These are phyloP conservation scores for Lactarius tabidus DNA, from an alignment of 768 basidiomycete genomes.

Conservation along the genomic window DNA sequence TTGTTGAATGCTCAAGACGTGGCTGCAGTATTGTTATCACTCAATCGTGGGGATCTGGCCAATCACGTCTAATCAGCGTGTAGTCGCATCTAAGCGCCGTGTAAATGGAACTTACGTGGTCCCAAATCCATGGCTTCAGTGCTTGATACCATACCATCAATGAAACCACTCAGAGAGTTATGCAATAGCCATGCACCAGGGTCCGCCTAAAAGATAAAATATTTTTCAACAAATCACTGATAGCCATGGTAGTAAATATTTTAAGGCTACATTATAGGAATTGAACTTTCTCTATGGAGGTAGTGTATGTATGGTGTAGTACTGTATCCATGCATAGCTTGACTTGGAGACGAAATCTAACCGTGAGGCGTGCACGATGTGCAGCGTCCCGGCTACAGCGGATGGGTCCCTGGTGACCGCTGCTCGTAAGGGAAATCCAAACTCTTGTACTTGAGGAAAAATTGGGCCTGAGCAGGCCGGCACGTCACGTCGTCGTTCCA, in stretches of 20 bases:
- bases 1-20: not conserved
- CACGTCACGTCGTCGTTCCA: slow-evolving; percentile 77
- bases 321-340: not conserved
- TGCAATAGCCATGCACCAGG: not conserved
- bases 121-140: not conserved
- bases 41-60: not conserved
- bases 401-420: not conserved
- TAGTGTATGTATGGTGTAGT: not conserved
- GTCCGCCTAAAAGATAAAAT: not conserved
- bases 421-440: not conserved
- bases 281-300: not conserved
- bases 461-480: slow-evolving; percentile 53
- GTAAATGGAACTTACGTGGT: not conserved
- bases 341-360: not conserved
- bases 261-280: not conserved
- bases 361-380: not conserved
- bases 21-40: not conserved
- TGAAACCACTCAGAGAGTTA: not conserved
- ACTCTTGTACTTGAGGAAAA: slow-evolving; percentile 45
- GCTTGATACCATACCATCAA: not conserved
- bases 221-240: not conserved
- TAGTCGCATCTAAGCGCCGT: not conserved
- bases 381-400: slow-evolving; percentile 4
- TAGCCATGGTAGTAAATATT: not conserved
- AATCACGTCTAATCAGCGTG: not conserved